Evolutionary conservation across 2,329 filamentous ascomycete species (phyloP), one percentile per base, ranked within the genome.

Genomic region (Stagonosporopsis tanaceti): DNA sequence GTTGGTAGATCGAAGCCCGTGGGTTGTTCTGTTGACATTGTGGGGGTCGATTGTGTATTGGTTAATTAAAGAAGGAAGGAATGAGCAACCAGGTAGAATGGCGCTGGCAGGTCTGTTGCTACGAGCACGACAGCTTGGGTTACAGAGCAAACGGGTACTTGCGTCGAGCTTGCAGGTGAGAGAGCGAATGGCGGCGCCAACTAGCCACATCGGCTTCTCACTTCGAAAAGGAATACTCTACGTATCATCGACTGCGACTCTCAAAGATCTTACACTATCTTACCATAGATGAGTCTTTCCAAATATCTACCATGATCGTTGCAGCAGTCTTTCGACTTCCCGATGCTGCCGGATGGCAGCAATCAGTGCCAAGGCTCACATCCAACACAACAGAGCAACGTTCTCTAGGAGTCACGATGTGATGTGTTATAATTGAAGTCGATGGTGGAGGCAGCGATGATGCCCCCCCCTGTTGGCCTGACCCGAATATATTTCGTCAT

Each of bases 401-500:
- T 6, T 27, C 25, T 6, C 6, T 27, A 27, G 25, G 8, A 27
- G 8, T 27, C 25, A 6, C 8, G 25, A 27, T 27, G 5, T 27
- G 25, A 4, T 27, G 1, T 27, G 25, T 27, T 8, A 8, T 27
- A 8, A 27, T 6, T 8, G 8, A 27, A 27, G 25, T 27, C 8
- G 25, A 27, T 27, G 25, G 5, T 27, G 8, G 25, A 27, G 25
- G 25, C 25, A 27, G 25, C 14, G 15, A 14, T 34, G 32, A 48
- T 22, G 42, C 14, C 27, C 3, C 20, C 20, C 20, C 20, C 20
- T 20, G 20, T 20, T 20, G 20, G 2, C 2, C 20, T 41, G 58
- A 62, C n/a, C 61, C 54, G 53, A 28, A 34, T 7, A n/a, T 25
- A 42, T 27, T n/a, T 30, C 45, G 32, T 34, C 48, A 62, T 59